Base-by-base conservation (phyloP, 257 asterid genomes). In the Osmanthus fragrans region DNA sequence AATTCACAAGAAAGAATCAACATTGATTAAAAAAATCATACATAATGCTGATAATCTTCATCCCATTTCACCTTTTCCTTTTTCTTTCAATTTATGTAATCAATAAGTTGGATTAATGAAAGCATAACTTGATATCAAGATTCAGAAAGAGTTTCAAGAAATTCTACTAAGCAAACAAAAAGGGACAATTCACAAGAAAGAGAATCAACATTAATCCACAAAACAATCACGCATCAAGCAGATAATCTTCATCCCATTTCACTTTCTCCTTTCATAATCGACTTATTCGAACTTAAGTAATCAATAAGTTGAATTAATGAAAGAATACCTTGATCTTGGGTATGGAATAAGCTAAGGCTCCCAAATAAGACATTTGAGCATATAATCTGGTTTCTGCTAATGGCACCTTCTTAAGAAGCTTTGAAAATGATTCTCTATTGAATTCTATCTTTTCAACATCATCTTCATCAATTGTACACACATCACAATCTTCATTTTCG, bases 271-370 rank as follows among this genome's bases (percentile, higher is more conserved):
- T 42, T 37, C 2, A 1, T 3, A 51, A 51, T 18, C 63, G 19
- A 51, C 15, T 21, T 68, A 1, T 54, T 12, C 18, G 49, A 16
- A 74, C 16, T 6, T 32, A 49, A 60, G 32, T 70, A 23, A 47
- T 7, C 1, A 72, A 32, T 16, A 65, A n/a, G 32, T 71, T 64
- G 69, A 8, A 63, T 32, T 58, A 70, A 60, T 36, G 45, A 27
- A 77, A 54, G 5, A 25, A 21, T 71, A 96, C 99, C 99, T 94
- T 94, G 79, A 96, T 96, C 71, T 85, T 89, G 25, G 99, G 84
- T 0, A 96, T 89, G 15, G 91, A 81, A 85, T 96, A 96, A 82
- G 99, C 97, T 88, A 93, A 84, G 74, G 81, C 86, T 67, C 99
- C 98, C 86, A 96, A 84, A 85, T 87, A 88, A 72, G 97, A 90